Evolutionary conservation across 208 protist species (phyloP), one percentile per base, ranked within the genome.

Genomic region (Acanthamoeba castellanii): DNA sequence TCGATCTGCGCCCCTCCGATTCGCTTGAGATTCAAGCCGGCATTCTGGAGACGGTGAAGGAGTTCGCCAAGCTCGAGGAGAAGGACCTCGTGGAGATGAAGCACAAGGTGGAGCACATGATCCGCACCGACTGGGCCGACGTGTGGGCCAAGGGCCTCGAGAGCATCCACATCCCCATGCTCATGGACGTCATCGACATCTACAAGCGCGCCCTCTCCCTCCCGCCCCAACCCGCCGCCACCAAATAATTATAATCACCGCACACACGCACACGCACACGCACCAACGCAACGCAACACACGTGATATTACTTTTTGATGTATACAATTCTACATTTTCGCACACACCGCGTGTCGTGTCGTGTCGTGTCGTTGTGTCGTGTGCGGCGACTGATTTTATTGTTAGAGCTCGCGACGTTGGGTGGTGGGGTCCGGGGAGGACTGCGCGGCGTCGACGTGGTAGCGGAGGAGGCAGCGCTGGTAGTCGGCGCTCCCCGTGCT

Each of bases 111-210:
- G 32, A 16, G 25, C 14, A 47, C 45, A 85, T 85, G 76, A 57
- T 85, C 45, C 14, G 18, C 13, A 34, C 13, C 8, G 76, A 85
- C 76, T 85, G 76, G 76, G 76, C 76, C 27, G 76, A 85, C 76
- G 76, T 85, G 8, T 85, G 76, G 76, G 76, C 76, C 76, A 57
- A 85, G 9, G 76, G 34, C 13, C 27, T 85, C 27, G 76, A 85
- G 34, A 47, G 76, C 34, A 85, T 85, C 45, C 34, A 59, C 47
- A 59, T 85, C 30, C 76, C 34, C 18, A 57, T 85, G 45, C 45
- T 85, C 76, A 85, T 85, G 76, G 76, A 85, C 22, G 34, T 57
- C 16, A 47, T 59, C 45, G 47, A 85, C 37, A 85, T 59, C 14
- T 85, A 7, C 34, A 85, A 85, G 45, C 76, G 32, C 9, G 47